phyloP scores from a whole-genome alignment of 768 basidiomycete species.

The Lactarius akahatsu region DNA sequence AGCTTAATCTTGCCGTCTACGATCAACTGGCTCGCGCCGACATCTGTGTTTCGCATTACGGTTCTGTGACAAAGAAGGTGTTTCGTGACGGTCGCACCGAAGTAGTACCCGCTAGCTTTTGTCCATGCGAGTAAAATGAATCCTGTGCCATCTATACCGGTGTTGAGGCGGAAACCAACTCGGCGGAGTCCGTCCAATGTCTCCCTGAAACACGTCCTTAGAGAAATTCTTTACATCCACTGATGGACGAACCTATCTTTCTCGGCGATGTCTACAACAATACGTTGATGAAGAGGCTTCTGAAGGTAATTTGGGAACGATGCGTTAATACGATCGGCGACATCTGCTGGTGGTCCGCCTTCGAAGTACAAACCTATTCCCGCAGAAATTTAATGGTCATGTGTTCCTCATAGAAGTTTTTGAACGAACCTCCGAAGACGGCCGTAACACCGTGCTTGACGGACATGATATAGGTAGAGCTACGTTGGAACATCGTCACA shows the following conservation, averaged over 20 bases:
- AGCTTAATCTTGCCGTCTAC: constrained; percentile 50
- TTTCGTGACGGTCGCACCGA: constrained; percentile 43
- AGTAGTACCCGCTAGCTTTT: constrained; percentile 61
- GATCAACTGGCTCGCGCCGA: constrained; percentile 44
- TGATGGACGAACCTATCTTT: constrained; percentile 45
- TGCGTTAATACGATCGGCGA: constrained; percentile 54
- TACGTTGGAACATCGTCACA: constrained; percentile 36
- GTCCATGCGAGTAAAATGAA: constrained; percentile 45
- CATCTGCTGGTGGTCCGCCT: constrained; percentile 38
- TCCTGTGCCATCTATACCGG: constrained; percentile 52
- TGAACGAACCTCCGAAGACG: constrained; percentile 23
- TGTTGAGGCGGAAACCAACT: constrained; percentile 54
- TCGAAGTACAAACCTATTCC: constrained; percentile 24
- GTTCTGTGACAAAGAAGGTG: constrained; percentile 2
- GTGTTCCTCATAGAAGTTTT: background rate
- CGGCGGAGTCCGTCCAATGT: constrained; percentile 54
- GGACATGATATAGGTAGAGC: constrained; percentile 40
- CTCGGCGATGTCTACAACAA: constrained; percentile 47
- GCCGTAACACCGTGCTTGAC: constrained; percentile 30
- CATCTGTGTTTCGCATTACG: constrained; percentile 34
- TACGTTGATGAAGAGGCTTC: constrained; percentile 37
- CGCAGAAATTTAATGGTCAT: background rate
- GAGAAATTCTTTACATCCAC: background rate
- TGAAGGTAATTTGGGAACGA: constrained; percentile 37
- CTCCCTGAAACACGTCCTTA: constrained; percentile 35